phyloP scores from a whole-genome alignment of 225 moss, liverwort and hornwort species.

The Rhytidiadelphus loreus region DNA sequence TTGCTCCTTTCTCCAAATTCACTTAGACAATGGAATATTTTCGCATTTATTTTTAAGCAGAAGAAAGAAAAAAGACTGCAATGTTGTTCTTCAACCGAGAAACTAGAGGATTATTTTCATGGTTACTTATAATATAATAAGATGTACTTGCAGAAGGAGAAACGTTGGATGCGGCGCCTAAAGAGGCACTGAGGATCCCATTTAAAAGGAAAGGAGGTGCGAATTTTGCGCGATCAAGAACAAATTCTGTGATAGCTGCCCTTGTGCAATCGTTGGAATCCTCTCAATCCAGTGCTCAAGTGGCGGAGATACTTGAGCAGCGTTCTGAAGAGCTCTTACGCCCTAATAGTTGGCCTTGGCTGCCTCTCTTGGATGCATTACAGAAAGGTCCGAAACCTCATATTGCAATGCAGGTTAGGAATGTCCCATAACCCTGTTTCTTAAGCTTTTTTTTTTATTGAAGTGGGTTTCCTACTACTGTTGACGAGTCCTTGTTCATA shows the following conservation, averaged over 20 bases:
- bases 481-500: not conserved
- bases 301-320: constrained; percentile 50
- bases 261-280: constrained; percentile 67
- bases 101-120: not conserved
- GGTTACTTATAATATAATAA: not conserved
- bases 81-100: not conserved
- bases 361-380: constrained; percentile 80
- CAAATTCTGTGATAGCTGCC: constrained; percentile 56
- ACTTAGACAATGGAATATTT: not conserved
- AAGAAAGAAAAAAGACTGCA: not conserved
- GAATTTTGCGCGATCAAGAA: constrained; percentile 42
- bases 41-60: not conserved
- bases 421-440: not conserved
- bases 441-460: not conserved
- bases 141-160: constrained; percentile 11
- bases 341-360: constrained; percentile 77
- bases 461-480: not conserved
- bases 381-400: constrained; percentile 88
- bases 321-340: constrained; percentile 47
- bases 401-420: constrained; percentile 75
- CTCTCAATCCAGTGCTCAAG: constrained; percentile 39
- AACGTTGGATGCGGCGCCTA: not conserved
- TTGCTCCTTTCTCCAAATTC: not conserved
- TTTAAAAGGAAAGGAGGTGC: constrained; percentile 57
- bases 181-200: constrained; percentile 19